phyloP scores from a whole-genome alignment of 2,329 filamentous ascomycete genomes.

The Aureobasidium sp. region DNA sequence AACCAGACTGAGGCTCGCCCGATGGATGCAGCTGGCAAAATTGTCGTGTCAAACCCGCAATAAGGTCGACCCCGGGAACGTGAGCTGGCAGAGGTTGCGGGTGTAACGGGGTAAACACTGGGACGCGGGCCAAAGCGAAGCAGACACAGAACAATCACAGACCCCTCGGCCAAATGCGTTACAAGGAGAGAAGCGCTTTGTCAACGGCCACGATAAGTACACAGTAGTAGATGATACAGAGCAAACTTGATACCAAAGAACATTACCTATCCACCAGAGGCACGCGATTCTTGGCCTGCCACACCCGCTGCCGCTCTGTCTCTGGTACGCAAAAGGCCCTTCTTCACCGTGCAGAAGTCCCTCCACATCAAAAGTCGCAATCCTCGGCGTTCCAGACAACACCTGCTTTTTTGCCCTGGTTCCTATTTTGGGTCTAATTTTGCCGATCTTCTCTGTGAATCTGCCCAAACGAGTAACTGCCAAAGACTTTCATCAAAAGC shows the following conservation, averaged over 20 bases:
- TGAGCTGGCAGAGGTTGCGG: constrained; percentile 16
- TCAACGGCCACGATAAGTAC: neutral
- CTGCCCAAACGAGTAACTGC: neutral
- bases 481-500: neutral
- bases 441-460: neutral
- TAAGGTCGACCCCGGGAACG: constrained; percentile 7
- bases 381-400: constrained; percentile 13
- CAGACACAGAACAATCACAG: constrained; percentile 2
- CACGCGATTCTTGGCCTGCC: constrained; percentile 5
- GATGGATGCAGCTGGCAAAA: constrained; percentile 10
- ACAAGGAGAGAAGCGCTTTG: neutral
- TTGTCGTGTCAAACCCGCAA: neutral
- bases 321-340: constrained; percentile 1
- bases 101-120: constrained; percentile 14
- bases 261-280: constrained; percentile 2
- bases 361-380: constrained; percentile 14
- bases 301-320: neutral
- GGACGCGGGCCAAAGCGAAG: constrained; percentile 13
- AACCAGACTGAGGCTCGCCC: neutral
- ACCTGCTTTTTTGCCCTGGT: neutral
- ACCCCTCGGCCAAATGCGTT: constrained; percentile 8
- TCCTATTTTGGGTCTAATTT: neutral
- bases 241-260: neutral
- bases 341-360: neutral
- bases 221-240: neutral